Evolutionary conservation across 2,329 filamentous ascomycete genomes (phyloP), one percentile per base, ranked within the genome.

Genomic region (Aureobasidium vineae): DNA sequence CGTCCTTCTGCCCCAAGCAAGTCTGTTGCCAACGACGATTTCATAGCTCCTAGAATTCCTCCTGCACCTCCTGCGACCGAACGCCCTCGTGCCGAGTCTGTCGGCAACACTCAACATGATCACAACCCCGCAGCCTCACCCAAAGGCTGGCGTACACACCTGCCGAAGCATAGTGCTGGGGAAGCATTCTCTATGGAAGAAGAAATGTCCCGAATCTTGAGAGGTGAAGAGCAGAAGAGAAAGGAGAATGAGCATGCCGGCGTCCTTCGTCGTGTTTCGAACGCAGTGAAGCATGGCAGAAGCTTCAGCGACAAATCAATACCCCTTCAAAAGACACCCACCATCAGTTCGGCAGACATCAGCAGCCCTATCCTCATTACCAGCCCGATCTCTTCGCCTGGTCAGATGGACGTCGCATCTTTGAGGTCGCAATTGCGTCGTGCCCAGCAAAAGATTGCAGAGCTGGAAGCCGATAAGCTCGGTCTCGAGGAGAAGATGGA

Each of bases 161-260:
- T 80, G 57, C 81, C 81, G 15, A 79, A 80, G 43, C 80, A 86
- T 68, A 96, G 90, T 77, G 84, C 86, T 50, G 91, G 91, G 63
- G 91, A 88, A 65, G 92, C 96, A 70, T 95, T 97, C 74, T 95
- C 90, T 68, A 88, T 97, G 88, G 94, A 98, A 70, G 93, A 97
- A 77, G 95, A 98, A 75, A 92, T 97, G 86, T 90, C 91, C 64
- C 89, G 93, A 66, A 94, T 97, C 67, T 82, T 97, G 68, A 90
- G 88, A 47, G 88, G 86, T 23, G 91, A 94, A 68, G 90, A 92
- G 75, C 74, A 76, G 28, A 65, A 67, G 70, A 72, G 83, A 84
- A 50, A 70, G 69, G 76, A 78, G 19, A 68, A 57, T 72, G 68
- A 74, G 75, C 38, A 36, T 45, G 65, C 75, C 70, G 68, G 91